Evolutionary conservation across 768 basidiomycete species (phyloP).

Genomic region (Amanita molliuscula): DNA sequence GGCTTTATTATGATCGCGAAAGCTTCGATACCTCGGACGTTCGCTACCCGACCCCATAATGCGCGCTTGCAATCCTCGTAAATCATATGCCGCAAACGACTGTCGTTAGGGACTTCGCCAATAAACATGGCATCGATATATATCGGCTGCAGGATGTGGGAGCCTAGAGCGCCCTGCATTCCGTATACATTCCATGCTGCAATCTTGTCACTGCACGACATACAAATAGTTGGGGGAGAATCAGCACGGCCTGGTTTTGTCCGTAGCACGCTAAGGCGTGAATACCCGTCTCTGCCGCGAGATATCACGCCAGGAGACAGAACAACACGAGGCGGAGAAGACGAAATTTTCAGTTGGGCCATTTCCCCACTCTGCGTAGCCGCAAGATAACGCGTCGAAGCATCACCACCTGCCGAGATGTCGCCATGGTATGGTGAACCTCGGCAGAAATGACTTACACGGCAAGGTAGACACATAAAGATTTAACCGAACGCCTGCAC

Average conservation of each 20-base stretch:
- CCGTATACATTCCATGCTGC: constrained; percentile 80
- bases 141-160: constrained; percentile 43
- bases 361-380: constrained; percentile 62
- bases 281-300: constrained; percentile 76
- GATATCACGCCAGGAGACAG: constrained; percentile 30
- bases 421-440: constrained; percentile 5
- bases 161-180: constrained; percentile 73
- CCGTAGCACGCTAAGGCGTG: constrained; percentile 64
- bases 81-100: constrained; percentile 22
- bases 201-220: constrained; percentile 96
- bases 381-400: constrained; percentile 74
- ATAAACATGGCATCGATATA: constrained; percentile 61
- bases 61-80: constrained; percentile 59
- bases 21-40: constrained; percentile 25
- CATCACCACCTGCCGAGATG: constrained; percentile 67
- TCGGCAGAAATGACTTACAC: constrained; percentile 25
- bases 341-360: constrained; percentile 48
- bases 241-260: constrained; percentile 95
- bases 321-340: constrained; percentile 19
- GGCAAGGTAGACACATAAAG: constrained; percentile 64
- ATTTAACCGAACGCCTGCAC: constrained; percentile 35
- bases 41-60: constrained; percentile 45
- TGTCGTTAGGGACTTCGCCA: constrained; percentile 47
- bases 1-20: neutral
- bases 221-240: constrained; percentile 68